phyloP scores from a whole-genome alignment of 768 basidiomycete genomes.

The Gloeopeniophorella convolvens region DNA sequence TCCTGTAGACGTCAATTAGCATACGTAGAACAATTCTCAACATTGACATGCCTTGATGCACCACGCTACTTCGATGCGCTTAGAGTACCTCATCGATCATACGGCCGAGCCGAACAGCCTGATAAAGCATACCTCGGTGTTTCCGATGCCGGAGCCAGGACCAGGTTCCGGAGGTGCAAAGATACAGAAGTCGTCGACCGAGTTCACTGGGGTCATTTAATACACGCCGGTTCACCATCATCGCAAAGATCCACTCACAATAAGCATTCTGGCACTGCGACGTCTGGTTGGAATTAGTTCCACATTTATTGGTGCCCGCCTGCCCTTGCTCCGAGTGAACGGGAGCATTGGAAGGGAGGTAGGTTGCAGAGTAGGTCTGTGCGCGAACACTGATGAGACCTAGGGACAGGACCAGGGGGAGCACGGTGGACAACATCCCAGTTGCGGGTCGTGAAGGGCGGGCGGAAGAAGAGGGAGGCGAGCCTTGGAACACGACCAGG shows the following conservation, averaged over 20 bases:
- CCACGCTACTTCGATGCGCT: constrained; percentile 48
- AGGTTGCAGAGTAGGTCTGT: constrained; percentile 40
- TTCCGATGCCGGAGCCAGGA: constrained; percentile 46
- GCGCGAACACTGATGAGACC: constrained; percentile 22
- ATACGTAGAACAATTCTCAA: background rate
- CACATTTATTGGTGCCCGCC: constrained; percentile 60
- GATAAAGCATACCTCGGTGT: constrained; percentile 47
- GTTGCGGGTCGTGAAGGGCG: background rate
- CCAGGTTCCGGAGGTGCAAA: constrained; percentile 47
- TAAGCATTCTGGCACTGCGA: constrained; percentile 65
- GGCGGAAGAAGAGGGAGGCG: no score
- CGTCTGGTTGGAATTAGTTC: constrained; percentile 43
- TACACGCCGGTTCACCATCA: no score
- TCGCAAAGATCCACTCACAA: constrained; percentile 31
- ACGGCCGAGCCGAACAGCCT: background rate
- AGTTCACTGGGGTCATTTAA: constrained; percentile 51
- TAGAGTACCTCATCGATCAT: constrained; percentile 35
- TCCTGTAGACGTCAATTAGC: constrained; percentile 29
- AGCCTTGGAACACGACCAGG: no score
- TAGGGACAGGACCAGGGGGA: constrained; percentile 12
- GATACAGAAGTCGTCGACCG: constrained; percentile 51
- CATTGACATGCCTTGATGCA: constrained; percentile 36
- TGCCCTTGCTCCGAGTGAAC: constrained; percentile 50
- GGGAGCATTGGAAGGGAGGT: constrained; percentile 43
- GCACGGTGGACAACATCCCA: constrained; percentile 11